Evolutionary conservation across 441 rosid species (phyloP).

Genomic region (Populus hybrid): DNA sequence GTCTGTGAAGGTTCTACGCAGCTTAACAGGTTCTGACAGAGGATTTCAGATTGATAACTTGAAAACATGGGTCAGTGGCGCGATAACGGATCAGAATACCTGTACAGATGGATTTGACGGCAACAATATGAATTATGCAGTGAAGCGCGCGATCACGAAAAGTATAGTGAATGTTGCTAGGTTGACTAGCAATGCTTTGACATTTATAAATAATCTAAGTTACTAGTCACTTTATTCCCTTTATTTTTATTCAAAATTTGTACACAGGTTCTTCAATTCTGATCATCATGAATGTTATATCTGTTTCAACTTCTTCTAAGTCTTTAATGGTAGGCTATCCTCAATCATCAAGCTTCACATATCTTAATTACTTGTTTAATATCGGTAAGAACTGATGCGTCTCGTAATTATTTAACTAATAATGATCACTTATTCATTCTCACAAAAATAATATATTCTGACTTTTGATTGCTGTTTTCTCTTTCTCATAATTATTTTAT

Average conservation of each 20-base stretch:
- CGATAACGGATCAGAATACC: slow-evolving; percentile 59
- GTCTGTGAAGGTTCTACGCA: slow-evolving; percentile 34
- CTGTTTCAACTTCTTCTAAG: too few relatives aligned
- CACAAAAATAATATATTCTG: too few relatives aligned
- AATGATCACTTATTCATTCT: too few relatives aligned
- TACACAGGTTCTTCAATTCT: not conserved
- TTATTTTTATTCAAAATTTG: not conserved
- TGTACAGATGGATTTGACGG: slow-evolving; percentile 69
- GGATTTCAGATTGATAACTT: slow-evolving; percentile 36
- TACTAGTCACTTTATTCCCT: slow-evolving; percentile 5
- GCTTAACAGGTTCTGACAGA: slow-evolving; percentile 13
- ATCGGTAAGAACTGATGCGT: too few relatives aligned
- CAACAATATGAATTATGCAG: slow-evolving; percentile 26
- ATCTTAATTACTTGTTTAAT: too few relatives aligned
- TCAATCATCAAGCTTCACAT: too few relatives aligned
- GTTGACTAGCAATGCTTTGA: slow-evolving; percentile 66
- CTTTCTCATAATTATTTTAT: not conserved
- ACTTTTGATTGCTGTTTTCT: not conserved
- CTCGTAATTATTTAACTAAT: too few relatives aligned
- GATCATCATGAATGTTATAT: not conserved
- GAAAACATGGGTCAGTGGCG: slow-evolving; percentile 63
- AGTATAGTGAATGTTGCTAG: slow-evolving; percentile 33
- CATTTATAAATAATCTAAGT: slow-evolving; percentile 42
- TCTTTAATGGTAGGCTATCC: too few relatives aligned
- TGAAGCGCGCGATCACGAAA: slow-evolving; percentile 41